Conservation (phyloP, 1,284 basidiomycete genomes). For the Cryptococcus depauperatus region DNA sequence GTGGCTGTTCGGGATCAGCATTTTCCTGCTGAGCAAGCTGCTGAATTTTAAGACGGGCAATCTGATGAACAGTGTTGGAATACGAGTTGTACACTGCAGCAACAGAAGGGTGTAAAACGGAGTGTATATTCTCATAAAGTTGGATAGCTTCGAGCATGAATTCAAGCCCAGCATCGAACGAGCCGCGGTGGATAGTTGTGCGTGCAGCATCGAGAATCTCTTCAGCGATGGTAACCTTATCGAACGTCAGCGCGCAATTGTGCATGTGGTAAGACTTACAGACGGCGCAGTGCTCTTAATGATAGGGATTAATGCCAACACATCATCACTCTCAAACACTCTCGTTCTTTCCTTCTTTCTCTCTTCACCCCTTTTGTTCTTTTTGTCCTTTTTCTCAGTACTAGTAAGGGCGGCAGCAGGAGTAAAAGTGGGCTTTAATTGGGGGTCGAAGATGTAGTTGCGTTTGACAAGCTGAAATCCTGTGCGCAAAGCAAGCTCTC, state of each 20-base stretch:
- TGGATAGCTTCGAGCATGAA: conserved; percentile 51
- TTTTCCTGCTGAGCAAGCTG: conserved; percentile 34
- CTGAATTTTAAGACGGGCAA: conserved; percentile 44
- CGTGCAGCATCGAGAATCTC: conserved; percentile 52
- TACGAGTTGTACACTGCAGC: conserved; percentile 51
- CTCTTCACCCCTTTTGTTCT: conserved; percentile 27
- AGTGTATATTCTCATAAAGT: conserved; percentile 53
- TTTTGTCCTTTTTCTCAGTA: conserved; percentile 19
- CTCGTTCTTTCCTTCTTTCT: conserved; percentile 15
- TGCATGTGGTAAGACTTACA: conserved; percentile 24
- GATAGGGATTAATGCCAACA: conserved; percentile 50
- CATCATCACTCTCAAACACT: conserved; percentile 50
- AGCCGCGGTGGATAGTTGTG: conserved; percentile 49
- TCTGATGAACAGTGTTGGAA: conserved; percentile 47
- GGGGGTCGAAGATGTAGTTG: conserved; percentile 45
- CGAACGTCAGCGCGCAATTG: neutral
- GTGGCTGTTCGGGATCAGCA: conserved; percentile 37
- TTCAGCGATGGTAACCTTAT: conserved; percentile 48
- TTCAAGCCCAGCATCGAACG: conserved; percentile 49
- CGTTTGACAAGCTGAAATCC: conserved; percentile 52
- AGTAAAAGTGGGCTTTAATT: conserved; percentile 8
- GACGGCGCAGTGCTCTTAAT: conserved; percentile 50
- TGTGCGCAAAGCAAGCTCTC: conserved; percentile 49
- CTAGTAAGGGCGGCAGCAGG: conserved; percentile 22
- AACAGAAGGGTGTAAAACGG: conserved; percentile 53